Evolutionary conservation across 331 rosid species (phyloP), one percentile per base, ranked within the genome.

Genomic region (Pyracantha coccinea): DNA sequence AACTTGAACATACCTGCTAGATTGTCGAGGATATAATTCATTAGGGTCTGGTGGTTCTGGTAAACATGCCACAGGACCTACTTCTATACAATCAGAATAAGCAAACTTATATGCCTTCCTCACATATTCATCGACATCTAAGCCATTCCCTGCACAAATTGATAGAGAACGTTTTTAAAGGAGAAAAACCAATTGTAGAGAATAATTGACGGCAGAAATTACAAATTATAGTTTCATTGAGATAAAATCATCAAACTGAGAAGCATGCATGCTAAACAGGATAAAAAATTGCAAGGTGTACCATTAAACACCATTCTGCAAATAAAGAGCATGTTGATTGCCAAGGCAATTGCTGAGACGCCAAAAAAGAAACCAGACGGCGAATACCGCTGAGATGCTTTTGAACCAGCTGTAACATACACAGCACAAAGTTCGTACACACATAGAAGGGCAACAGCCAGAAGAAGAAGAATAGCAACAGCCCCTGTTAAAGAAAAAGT

Each of bases 361-460:
- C 99, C 99, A 84, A 95, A 95, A 87, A 95, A 95, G 97, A 95
- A 95, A 85, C 99, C 99, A 67, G 99, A 95, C 66, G 99, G 97
- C n/a, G 98, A 95, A 86, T 95, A 95, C 58, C 87, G 96, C 84
- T 95, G 98, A 80, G 99, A 92, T 68, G 94, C 99, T 65, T 85
- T 92, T 72, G 98, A 88, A 64, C 99, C 96, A 68, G 99, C 91
- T 58, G 96, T 92, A 85, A 95, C 99, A 82, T 92, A 95, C 71
- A 95, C 99, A 31, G 99, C 99, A 87, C 98, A 92, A 83, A 95
- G 94, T 81, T 95, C 98, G 28, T 95, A 95, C 24, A 97, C 91
- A 84, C 99, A 95, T 54, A 95, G 97, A 50, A 95, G 90, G 55
- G 97, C 90, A 85, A 95, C 99, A 28, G 99, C 98, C 77, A 95